phyloP scores from a whole-genome alignment of 345 rosid species.

The Hypericum androsaemum region DNA sequence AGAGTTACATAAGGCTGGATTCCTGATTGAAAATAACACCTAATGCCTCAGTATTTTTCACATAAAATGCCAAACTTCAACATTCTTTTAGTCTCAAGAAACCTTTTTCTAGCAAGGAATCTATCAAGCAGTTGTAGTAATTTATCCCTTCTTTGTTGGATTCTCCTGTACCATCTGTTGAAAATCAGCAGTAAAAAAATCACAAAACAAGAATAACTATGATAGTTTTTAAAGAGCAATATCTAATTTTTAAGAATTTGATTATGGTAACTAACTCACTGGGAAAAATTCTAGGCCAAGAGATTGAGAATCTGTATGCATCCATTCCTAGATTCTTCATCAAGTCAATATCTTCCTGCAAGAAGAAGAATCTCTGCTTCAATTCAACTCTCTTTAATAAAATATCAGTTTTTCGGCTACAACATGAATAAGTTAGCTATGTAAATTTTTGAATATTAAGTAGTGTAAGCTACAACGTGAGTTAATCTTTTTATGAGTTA shows the following conservation, averaged over 20 bases:
- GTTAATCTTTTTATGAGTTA: no score
- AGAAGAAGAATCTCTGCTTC: not conserved
- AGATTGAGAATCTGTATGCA: slow-evolving; percentile 85
- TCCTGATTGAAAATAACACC: slow-evolving; percentile 36
- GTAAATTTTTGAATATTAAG: no score
- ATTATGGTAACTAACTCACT: slow-evolving; percentile 29
- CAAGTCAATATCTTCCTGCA: slow-evolving; percentile 66
- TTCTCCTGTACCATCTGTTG: slow-evolving; percentile 75
- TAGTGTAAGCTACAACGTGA: no score
- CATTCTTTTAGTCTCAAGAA: not conserved
- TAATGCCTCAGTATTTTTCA: slow-evolving; percentile 2
- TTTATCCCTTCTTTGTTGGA: slow-evolving; percentile 53
- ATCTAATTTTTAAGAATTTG: not conserved
- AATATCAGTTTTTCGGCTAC: no score
- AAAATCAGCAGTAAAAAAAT: slow-evolving; percentile 4
- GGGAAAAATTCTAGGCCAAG: slow-evolving; percentile 90
- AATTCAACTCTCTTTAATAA: not conserved
- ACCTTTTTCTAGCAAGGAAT: slow-evolving; percentile 65
- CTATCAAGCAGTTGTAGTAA: slow-evolving; percentile 62
- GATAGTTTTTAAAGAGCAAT: not conserved
- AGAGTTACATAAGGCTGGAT: slow-evolving; percentile 83
- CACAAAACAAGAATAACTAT: not conserved
- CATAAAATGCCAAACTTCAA: not conserved
- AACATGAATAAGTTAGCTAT: no score
- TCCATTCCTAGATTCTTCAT: slow-evolving; percentile 90